Evolutionary conservation across 2,329 filamentous ascomycete species (phyloP).

Genomic region (Scorias spongiosa): DNA sequence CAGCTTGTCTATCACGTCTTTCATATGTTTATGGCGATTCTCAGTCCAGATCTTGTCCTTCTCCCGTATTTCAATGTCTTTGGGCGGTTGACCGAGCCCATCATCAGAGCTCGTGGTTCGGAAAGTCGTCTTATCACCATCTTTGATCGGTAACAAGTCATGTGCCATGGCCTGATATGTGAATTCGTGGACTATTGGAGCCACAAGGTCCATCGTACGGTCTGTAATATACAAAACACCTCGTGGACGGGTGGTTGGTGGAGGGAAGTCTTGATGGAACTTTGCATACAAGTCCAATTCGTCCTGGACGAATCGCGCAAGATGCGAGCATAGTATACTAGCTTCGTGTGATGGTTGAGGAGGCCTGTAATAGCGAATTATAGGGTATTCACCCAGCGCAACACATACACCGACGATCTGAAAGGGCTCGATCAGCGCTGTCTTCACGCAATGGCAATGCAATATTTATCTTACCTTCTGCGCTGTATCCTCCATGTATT

Average conservation of each 20-base stretch:
- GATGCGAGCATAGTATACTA: slow-evolving; percentile 67
- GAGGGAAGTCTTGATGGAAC: slow-evolving; percentile 71
- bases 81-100: slow-evolving; percentile 53
- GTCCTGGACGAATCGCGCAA: slow-evolving; percentile 81
- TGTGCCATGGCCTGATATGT: slow-evolving; percentile 98
- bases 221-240: slow-evolving; percentile 78
- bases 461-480: slow-evolving; percentile 51
- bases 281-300: slow-evolving; percentile 82
- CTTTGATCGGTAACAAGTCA: slow-evolving; percentile 76
- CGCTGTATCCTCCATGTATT: slow-evolving; percentile 70
- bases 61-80: slow-evolving; percentile 82
- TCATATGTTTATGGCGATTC: slow-evolving; percentile 92
- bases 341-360: slow-evolving; percentile 64
- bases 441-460: neutral
- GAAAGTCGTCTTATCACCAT: slow-evolving; percentile 78
- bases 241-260: slow-evolving; percentile 60
- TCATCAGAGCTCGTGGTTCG: slow-evolving; percentile 67
- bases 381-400: slow-evolving; percentile 82
- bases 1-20: slow-evolving; percentile 86
- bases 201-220: slow-evolving; percentile 78
- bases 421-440: neutral
- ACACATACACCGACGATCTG: slow-evolving; percentile 80
- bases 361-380: slow-evolving; percentile 80
- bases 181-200: slow-evolving; percentile 85
- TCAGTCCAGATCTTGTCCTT: slow-evolving; percentile 92